These are phyloP conservation scores for Wickerhamomyces mucosus DNA, from an alignment of 805 yeast genomes.

Conservation along the genomic window DNA sequence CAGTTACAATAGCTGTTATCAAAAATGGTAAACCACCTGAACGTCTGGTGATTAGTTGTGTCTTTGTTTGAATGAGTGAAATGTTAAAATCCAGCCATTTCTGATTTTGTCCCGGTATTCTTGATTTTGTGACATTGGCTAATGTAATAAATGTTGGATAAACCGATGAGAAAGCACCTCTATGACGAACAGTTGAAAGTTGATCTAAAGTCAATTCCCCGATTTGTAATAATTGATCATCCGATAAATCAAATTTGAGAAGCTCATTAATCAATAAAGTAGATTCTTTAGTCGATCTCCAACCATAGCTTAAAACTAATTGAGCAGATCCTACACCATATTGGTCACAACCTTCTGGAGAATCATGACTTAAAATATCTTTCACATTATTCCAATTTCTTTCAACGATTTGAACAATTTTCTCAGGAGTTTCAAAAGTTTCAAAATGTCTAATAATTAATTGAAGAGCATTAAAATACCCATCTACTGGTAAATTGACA, in stretches of 20 bases:
- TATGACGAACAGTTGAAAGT: conserved; percentile 66
- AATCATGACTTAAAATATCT: conserved; percentile 50
- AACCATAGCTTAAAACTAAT: conserved; percentile 54
- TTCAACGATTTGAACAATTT: conserved; percentile 13
- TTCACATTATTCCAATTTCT: conserved; percentile 26
- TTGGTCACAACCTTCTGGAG: conserved; percentile 56
- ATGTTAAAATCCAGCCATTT: conserved; percentile 56
- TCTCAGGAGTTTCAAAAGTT: conserved; percentile 2
- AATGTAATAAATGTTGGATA: conserved; percentile 69
- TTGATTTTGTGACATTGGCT: conserved; percentile 45
- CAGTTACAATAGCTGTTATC: conserved; percentile 60
- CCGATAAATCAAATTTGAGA: conserved; percentile 22
- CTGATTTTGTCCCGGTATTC: conserved; percentile 31
- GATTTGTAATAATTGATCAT: conserved; percentile 18
- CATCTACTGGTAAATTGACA: conserved; percentile 52
- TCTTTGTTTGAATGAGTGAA: conserved; percentile 37
- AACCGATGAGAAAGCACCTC: conserved; percentile 88
- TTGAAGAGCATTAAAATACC: conserved; percentile 53
- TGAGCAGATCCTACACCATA: conserved; percentile 34
- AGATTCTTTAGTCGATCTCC: conserved; percentile 80
- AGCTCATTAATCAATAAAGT: conserved; percentile 42
- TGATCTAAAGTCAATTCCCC: conserved; percentile 58
- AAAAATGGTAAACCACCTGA: conserved; percentile 89
- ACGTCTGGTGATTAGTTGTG: conserved; percentile 74
- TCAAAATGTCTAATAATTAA: conserved; percentile 27